Percentiles rank a stretch among this genome's conserved stretches.
Evolutionary conservation across 2,329 filamentous ascomycete genomes (phyloP).

Genomic region (Penicillium olsonii): DNA sequence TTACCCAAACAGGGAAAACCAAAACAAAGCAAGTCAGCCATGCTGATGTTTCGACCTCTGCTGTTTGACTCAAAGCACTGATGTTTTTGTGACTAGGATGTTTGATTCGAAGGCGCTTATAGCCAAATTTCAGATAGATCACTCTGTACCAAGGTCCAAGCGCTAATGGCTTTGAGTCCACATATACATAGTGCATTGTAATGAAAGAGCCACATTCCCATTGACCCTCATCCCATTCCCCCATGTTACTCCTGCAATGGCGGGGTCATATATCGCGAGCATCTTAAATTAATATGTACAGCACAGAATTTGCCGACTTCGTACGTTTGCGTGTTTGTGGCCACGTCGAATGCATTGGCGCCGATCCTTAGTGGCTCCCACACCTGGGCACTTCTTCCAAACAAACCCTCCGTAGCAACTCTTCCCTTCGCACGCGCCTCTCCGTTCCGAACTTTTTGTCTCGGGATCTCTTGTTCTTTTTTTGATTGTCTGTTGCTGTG

Average conservation of each 20-base stretch:
- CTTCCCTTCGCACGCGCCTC: slow-evolving; percentile 9
- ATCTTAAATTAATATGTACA: too few species aligned
- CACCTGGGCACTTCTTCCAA: slow-evolving; percentile 23
- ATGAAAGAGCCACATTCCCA: not conserved
- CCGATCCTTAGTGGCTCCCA: slow-evolving; percentile 29
- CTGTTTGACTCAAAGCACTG: not conserved
- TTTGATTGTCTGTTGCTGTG: not conserved
- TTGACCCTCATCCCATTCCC: not conserved
- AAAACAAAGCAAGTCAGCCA: slow-evolving; percentile 30
- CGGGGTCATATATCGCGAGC: not conserved
- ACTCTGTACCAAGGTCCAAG: not conserved
- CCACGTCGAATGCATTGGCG: slow-evolving; percentile 25
- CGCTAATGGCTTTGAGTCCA: not conserved
- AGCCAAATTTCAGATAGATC: not conserved
- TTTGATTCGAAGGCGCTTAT: not conserved
- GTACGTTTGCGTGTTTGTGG: slow-evolving; percentile 2
- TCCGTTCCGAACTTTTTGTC: slow-evolving; percentile 7
- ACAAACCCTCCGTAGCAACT: slow-evolving; percentile 22
- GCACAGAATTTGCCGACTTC: too few species aligned
- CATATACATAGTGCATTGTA: too few species aligned
- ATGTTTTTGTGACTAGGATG: not conserved
- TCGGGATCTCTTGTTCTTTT: slow-evolving; percentile 2
- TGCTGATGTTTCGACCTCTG: not conserved
- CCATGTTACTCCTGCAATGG: not conserved
- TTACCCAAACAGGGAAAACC: slow-evolving; percentile 30